Evolutionary conservation across 2,329 filamentous ascomycete genomes (phyloP).

Genomic region (Colletotrichum lentis): DNA sequence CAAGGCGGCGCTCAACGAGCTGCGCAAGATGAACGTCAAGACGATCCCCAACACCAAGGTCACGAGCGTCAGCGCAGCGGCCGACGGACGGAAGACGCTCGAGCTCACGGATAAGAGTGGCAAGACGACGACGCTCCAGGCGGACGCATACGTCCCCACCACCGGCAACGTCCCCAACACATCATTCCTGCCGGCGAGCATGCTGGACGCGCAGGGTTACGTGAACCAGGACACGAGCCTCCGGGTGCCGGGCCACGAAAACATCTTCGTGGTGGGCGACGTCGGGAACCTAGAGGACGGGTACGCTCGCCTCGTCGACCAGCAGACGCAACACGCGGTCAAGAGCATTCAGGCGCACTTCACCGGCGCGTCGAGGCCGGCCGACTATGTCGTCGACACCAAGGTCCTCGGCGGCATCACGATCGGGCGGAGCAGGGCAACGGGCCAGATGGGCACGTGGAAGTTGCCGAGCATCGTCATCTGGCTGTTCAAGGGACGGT

Average conservation of each 20-base stretch:
- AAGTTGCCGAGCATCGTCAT: constrained; percentile 46
- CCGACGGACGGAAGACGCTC: constrained; percentile 45
- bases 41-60: constrained; percentile 53
- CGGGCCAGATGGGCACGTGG: constrained; percentile 48
- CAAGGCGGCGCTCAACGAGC: constrained; percentile 49
- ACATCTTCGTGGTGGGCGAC: constrained; percentile 58
- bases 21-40: constrained; percentile 56
- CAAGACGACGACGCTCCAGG: constrained; percentile 49
- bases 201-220: constrained; percentile 48
- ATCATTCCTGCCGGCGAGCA: constrained; percentile 50
- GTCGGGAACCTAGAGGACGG: constrained; percentile 51
- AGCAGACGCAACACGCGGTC: constrained; percentile 48
- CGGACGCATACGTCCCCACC: constrained; percentile 58
- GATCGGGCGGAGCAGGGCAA: constrained; percentile 50
- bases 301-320: constrained; percentile 46
- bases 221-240: constrained; percentile 51
- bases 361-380: constrained; percentile 41
- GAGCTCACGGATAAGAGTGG: constrained; percentile 48
- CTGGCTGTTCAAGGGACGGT: constrained; percentile 47
- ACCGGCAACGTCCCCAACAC: constrained; percentile 58
- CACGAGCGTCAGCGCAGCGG: constrained; percentile 35
- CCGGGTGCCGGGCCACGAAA: constrained; percentile 47
- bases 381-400: constrained; percentile 40
- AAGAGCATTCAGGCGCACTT: constrained; percentile 49
- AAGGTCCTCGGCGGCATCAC: constrained; percentile 50